Evolutionary conservation across 495 filamentous ascomycete species (phyloP), one percentile per base, ranked within the genome.

Genomic region (Aspergillus mulundensis): DNA sequence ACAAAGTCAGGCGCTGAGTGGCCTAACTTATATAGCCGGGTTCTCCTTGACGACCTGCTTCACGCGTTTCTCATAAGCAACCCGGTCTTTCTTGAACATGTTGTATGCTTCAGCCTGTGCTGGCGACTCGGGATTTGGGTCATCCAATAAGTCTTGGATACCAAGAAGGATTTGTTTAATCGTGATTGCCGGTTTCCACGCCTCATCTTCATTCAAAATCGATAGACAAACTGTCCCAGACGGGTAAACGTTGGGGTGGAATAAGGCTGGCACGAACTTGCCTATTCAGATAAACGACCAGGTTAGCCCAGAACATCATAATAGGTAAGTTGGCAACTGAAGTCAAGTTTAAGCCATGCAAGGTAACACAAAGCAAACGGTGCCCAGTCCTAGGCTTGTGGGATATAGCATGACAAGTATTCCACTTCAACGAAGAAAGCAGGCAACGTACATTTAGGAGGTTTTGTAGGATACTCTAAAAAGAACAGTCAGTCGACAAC

Each of bases 241-340:
- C 1, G 94, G 94, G 68, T 99, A 99, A 64, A 99, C 95, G 66
- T 99, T 99, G 0, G 94, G 94, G 68, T 99, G 94, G 78, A 97
- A 99, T 14, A 99, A 87, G 3, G 94, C 91, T 7, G 94, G 94
- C 1, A 85, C 81, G 64, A 99, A 99, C 83, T 96, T 96, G 85
- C 93, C 93, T 97, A 61, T 41, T 38, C 30, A n/a, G n/a, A 21
- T 5, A 50, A 30, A 5, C 8, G 3, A 10, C 2, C 8, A 32
- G 18, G 45, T 56, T 24, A 56, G 28, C 32, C 32, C 41, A 32
- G 12, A 36, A 8, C 19, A 23, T 32, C 11, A 46, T 24, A 32
- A n/a, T 15, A 56, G 45, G 8, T 8, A 1, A 46, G 24, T 15
- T 50, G 45, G 8, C 2, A 1, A 46, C 16, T 1, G 8, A 11